These are phyloP conservation scores for Pinus albicaulis DNA, from an alignment of 75 land plant genomes.

Conservation along the genomic window DNA sequence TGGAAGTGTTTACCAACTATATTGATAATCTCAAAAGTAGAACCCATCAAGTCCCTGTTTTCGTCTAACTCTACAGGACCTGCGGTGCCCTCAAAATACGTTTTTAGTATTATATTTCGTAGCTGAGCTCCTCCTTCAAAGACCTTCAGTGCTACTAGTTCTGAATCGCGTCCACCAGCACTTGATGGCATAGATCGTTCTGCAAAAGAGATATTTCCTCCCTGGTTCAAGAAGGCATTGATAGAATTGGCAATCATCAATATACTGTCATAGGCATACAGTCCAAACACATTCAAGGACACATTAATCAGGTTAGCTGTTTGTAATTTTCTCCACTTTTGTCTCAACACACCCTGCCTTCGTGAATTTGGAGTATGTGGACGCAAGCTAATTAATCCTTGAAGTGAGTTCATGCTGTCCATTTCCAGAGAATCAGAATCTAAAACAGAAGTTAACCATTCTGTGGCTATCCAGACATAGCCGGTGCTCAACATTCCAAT, in stretches of 20 bases:
- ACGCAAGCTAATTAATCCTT: constrained; percentile 73
- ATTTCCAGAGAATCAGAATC: constrained; percentile 18
- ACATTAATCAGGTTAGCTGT: constrained; percentile 4
- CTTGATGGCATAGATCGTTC: not conserved
- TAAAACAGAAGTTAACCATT: constrained; percentile 12
- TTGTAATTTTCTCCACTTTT: constrained; percentile 44
- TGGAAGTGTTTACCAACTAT: constrained; percentile 5
- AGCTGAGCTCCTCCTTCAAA: constrained; percentile 10
- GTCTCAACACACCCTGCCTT: constrained; percentile 21
- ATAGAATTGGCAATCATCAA: constrained; percentile 51
- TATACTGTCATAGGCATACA: constrained; percentile 81
- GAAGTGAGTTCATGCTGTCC: constrained; percentile 39
- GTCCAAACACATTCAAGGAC: constrained; percentile 53
- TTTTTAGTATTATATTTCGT: not conserved
- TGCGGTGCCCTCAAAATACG: constrained; percentile 10
- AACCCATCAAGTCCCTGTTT: constrained; percentile 8
- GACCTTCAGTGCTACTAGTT: constrained; percentile 13
- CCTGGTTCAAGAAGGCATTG: not conserved
- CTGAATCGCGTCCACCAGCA: constrained; percentile 9
- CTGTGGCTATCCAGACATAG: constrained; percentile 58
- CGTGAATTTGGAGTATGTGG: constrained; percentile 61
- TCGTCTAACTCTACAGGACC: constrained; percentile 5
- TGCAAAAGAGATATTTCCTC: constrained; percentile 7
- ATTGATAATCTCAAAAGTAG: constrained; percentile 23
- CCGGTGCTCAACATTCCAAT: constrained; percentile 38